Conservation (phyloP, 2,329 filamentous ascomycete genomes). For the Phaeosphaeria sp. region DNA sequence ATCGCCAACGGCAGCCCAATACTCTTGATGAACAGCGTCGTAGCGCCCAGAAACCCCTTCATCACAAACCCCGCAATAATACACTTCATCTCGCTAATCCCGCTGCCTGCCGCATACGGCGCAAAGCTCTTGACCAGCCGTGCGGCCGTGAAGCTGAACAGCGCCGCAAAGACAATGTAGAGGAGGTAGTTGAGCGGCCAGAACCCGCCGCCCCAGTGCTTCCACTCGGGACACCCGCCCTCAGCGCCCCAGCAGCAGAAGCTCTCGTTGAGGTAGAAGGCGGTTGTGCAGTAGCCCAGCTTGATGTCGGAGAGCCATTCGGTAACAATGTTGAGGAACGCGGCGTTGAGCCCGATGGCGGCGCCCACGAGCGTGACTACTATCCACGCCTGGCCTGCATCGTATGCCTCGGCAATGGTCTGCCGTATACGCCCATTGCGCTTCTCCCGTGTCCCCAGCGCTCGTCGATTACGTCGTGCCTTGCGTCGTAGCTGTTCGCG, state of each 20-base stretch:
- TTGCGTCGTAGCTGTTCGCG: slow-evolving; percentile 86
- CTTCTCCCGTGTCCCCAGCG: slow-evolving; percentile 26
- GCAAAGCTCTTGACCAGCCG: slow-evolving; percentile 88
- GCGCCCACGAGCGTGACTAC: slow-evolving; percentile 91
- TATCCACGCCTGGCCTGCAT: slow-evolving; percentile 97
- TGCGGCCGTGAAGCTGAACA: slow-evolving; percentile 83
- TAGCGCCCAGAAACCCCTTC: slow-evolving; percentile 94
- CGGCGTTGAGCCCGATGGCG: slow-evolving; percentile 93
- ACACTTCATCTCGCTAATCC: slow-evolving; percentile 98
- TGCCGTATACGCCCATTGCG: slow-evolving; percentile 59
- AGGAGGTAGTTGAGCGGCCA: slow-evolving; percentile 81
- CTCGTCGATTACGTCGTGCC: slow-evolving; percentile 73
- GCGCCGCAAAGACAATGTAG: slow-evolving; percentile 83
- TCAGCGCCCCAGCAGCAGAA: slow-evolving; percentile 99
- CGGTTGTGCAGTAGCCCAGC: slow-evolving; percentile 91
- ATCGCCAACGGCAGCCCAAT: slow-evolving; percentile 90
- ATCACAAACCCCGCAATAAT: slow-evolving; percentile 99
- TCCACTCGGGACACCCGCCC: slow-evolving; percentile 87
- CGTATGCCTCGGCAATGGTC: slow-evolving; percentile 84
- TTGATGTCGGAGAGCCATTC: slow-evolving; percentile 98
- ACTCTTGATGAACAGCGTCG: slow-evolving; percentile 93
- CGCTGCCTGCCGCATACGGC: slow-evolving; percentile 93
- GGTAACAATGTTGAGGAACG: slow-evolving; percentile 90
- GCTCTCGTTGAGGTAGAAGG: slow-evolving; percentile 94
- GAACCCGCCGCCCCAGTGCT: slow-evolving; percentile 83